These are phyloP conservation scores for Cadophora sp. DNA, from an alignment of 2,329 filamentous ascomycete genomes.

Conservation along the genomic window DNA sequence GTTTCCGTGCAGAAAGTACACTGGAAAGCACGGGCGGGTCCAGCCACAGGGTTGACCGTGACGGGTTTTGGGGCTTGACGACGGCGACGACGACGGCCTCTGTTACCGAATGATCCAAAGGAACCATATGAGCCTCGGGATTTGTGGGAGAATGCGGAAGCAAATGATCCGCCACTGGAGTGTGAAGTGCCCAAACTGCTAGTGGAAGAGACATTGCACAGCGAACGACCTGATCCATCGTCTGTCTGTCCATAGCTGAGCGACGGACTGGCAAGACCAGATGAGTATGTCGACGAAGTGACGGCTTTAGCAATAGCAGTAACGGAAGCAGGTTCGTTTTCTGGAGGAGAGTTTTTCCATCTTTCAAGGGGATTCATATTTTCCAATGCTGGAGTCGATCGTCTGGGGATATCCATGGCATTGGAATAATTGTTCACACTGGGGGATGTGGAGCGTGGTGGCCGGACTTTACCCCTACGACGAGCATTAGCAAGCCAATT, in stretches of 20 bases:
- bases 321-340: conserved; percentile 71
- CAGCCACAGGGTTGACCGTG: conserved; percentile 53
- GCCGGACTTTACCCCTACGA: conserved; percentile 78
- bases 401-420: conserved; percentile 76
- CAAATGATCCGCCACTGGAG: conserved; percentile 64
- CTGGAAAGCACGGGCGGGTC: conserved; percentile 56
- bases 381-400: conserved; percentile 59
- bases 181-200: conserved; percentile 68
- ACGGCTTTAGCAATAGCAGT: conserved; percentile 70
- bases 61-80: conserved; percentile 48
- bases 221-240: conserved; percentile 64
- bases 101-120: conserved; percentile 42
- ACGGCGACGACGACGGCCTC: conserved; percentile 42
- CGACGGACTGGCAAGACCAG: conserved; percentile 63
- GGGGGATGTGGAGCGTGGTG: conserved; percentile 72
- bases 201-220: conserved; percentile 64
- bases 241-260: conserved; percentile 62
- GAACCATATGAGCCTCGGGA: conserved; percentile 60
- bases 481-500: conserved; percentile 95
- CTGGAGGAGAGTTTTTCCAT: conserved; percentile 73
- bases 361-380: conserved; percentile 70
- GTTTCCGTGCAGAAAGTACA: conserved; percentile 75
- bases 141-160: conserved; percentile 64
- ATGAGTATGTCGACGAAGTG: conserved; percentile 56
- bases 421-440: conserved; percentile 64